phyloP scores from a whole-genome alignment of 2,329 filamentous ascomycete genomes.

The Talaromyces sp. region DNA sequence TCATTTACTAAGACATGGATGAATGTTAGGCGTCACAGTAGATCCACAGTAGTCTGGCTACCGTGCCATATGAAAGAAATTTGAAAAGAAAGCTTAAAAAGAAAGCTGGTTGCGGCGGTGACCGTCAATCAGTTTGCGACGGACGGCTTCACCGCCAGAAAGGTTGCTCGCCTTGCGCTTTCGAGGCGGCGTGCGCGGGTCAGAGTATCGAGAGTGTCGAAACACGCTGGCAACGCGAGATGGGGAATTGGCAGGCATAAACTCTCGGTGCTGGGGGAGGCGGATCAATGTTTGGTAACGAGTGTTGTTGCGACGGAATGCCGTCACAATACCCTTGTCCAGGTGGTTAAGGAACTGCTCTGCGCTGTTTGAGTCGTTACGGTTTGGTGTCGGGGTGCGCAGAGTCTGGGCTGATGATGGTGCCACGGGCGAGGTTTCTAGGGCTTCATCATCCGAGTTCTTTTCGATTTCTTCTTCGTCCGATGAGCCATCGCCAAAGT shows the following conservation, averaged over 20 bases:
- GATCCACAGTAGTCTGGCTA: not conserved
- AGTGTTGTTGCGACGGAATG: slow-evolving; percentile 62
- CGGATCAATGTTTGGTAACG: slow-evolving; percentile 46
- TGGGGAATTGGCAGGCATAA: slow-evolving; percentile 40
- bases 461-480: slow-evolving; percentile 58
- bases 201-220: slow-evolving; percentile 33
- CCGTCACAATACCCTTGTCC: slow-evolving; percentile 66
- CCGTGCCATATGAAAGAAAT: slow-evolving; percentile 3
- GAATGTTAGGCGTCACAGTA: slow-evolving; percentile 8
- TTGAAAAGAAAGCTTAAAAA: slow-evolving; percentile 13
- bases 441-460: slow-evolving; percentile 36
- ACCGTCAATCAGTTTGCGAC: slow-evolving; percentile 39
- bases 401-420: slow-evolving; percentile 35
- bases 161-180: slow-evolving; percentile 35
- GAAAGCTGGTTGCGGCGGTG: slow-evolving; percentile 35
- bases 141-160: slow-evolving; percentile 36
- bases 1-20: slow-evolving; percentile 11
- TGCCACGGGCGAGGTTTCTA: slow-evolving; percentile 38
- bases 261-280: slow-evolving; percentile 41
- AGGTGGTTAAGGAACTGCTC: slow-evolving; percentile 61
- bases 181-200: slow-evolving; percentile 35
- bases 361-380: slow-evolving; percentile 25
- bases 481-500: slow-evolving; percentile 56
- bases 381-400: slow-evolving; percentile 32
- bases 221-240: slow-evolving; percentile 39